A percentile compares a stretch with the other conserved stretches of the same genome.
phyloP scores from a whole-genome alignment of 306 rosid genomes.

The Pyrus bretschneideri region DNA sequence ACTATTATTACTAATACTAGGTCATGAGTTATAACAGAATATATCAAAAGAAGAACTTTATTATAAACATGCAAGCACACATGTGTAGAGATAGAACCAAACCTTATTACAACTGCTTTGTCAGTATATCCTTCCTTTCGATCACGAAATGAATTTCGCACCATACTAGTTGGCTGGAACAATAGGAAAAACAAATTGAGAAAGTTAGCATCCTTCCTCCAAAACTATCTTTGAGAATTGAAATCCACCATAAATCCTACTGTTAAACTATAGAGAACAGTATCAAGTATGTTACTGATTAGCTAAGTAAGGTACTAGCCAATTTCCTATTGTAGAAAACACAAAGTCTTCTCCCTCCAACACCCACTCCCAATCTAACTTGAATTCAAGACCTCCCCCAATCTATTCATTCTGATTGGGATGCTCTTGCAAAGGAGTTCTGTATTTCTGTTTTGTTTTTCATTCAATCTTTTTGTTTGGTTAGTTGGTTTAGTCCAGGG shows the following conservation, averaged over 20 bases:
- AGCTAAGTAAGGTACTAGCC: too few species aligned
- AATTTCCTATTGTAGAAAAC: too few species aligned
- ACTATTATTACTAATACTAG: not conserved
- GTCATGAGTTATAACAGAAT: not conserved
- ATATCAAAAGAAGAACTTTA: not conserved
- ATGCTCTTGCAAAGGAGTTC: too few species aligned
- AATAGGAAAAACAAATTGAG: not conserved
- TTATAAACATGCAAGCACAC: not conserved
- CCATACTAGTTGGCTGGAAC: conserved; percentile 76
- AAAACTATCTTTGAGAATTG: not conserved
- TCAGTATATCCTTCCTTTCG: conserved; percentile 90
- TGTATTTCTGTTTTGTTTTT: too few species aligned
- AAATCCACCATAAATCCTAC: not conserved
- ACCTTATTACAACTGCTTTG: conserved; percentile 85
- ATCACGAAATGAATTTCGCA: conserved; percentile 70
- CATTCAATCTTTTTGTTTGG: too few species aligned
- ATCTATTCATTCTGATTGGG: not conserved
- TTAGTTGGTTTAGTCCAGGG: too few species aligned
- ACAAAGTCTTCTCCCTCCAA: not conserved
- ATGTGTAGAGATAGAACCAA: conserved; percentile 31
- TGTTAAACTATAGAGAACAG: not conserved
- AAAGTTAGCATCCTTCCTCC: not conserved
- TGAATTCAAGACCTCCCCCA: not conserved
- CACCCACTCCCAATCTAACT: not conserved
- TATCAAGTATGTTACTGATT: too few species aligned